Evolutionary conservation across 2,329 filamentous ascomycete species (phyloP).

Genomic region (Xylaria sp.): DNA sequence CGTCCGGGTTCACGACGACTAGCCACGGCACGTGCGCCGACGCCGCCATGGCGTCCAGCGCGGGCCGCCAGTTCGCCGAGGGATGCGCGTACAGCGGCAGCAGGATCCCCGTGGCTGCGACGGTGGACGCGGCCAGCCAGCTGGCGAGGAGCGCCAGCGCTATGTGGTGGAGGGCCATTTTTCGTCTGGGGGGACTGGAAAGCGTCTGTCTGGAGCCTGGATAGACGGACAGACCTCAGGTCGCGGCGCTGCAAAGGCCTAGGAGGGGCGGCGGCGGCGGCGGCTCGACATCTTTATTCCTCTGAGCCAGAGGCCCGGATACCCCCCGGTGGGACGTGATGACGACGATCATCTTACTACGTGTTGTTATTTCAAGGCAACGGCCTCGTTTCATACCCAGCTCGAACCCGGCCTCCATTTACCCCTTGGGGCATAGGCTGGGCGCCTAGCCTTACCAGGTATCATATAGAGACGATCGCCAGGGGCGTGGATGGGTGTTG

Average conservation of each 20-base stretch:
- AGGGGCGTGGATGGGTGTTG: no score
- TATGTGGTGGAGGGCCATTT: background rate
- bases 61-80: slow-evolving; percentile 20
- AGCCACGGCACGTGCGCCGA: slow-evolving; percentile 15
- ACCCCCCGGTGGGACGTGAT: background rate
- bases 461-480: no score
- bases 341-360: background rate
- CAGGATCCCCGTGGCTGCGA: slow-evolving; percentile 20
- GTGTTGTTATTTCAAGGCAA: background rate
- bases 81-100: slow-evolving; percentile 25
- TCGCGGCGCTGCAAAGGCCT: no score
- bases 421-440: no score
- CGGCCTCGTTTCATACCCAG: background rate
- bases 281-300: no score
- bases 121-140: background rate
- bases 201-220: no score
- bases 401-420: background rate
- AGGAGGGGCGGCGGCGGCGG: no score
- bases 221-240: no score
- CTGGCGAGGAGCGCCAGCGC: slow-evolving; percentile 8
- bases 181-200: no score
- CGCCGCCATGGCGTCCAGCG: slow-evolving; percentile 5
- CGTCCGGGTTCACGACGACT: slow-evolving; percentile 38
- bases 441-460: no score
- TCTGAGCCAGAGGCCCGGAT: background rate